Evolutionary conservation across 352 stramenopile genomes (phyloP), one percentile per base, ranked within the genome.

Genomic region (Aphanomyces euteiches): DNA sequence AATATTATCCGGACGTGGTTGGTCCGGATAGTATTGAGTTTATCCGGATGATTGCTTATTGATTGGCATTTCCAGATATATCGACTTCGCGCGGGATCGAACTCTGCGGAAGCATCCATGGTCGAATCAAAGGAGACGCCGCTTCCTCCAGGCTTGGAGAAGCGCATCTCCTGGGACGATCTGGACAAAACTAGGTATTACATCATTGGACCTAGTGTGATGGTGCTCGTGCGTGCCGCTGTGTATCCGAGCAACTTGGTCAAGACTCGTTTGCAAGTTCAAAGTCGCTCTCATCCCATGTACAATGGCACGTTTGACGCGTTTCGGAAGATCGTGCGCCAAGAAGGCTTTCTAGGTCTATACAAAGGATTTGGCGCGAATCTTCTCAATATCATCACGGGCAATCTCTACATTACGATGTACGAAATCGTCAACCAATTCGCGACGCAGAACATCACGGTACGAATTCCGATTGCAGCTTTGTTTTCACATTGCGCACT

Each of bases 341-440:
- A 90, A 40, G 89, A 96, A 60, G 89, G 89, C 3, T 67, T 85
- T 41, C 77, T 82, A 5, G 89, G 87, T 0, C 75, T 96, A 10
- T 96, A 95, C 77, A 95, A 94, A 67, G 89, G 89, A 21, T 95
- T 96, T 53, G 84, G 87, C n/a, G 86, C 87, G 39, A 95, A 82
- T 69, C 90, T 85, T 1, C 84, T 86, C 64, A 95, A 93, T 71
- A 84, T 96, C 28, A 63, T 93, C 53, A 92, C 84, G 4, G 89
- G 89, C 21, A 95, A 96, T 67, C 67, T 96, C n/a, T 96, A 96
- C 77, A 95, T 96, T 47, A 92, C 83, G 15, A 77, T 95, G 28
- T 96, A 95, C 68, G 89, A 95, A 63, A 83, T 93, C 57, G 81
- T 84, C 40, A 84, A 87, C 66, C 90, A 93, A 69, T 67, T 87